A percentile compares a stretch with the other conserved stretches of the same genome.
Evolutionary conservation across 2,329 filamentous ascomycete species (phyloP).

Genomic region (Hymenoscyphus repandus): DNA sequence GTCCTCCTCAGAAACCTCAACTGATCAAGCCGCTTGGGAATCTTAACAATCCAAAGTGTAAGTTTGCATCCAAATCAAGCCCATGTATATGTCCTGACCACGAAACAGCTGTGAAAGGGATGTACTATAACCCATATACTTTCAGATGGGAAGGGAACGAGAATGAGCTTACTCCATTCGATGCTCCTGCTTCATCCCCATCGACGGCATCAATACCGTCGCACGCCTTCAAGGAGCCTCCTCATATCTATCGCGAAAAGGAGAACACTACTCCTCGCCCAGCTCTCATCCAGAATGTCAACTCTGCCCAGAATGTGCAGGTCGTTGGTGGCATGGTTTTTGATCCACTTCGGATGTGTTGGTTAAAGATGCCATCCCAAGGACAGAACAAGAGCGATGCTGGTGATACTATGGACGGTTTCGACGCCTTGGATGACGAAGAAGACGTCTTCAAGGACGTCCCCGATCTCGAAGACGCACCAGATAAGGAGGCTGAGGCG

Average conservation of each 20-base stretch:
- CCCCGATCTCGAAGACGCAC: slow-evolving; percentile 75
- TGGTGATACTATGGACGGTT: slow-evolving; percentile 55
- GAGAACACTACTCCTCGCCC: slow-evolving; percentile 58
- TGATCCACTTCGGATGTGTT: slow-evolving; percentile 94
- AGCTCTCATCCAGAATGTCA: slow-evolving; percentile 88
- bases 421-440: slow-evolving; percentile 73
- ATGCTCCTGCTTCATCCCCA: slow-evolving; percentile 53
- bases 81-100: slow-evolving; percentile 28
- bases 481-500: slow-evolving; percentile 34
- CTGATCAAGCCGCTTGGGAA: slow-evolving; percentile 80
- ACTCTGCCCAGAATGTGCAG: slow-evolving; percentile 77
- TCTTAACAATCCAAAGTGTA: slow-evolving; percentile 75
- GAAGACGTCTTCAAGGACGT: slow-evolving; percentile 93
- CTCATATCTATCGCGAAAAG: slow-evolving; percentile 45
- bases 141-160: slow-evolving; percentile 97
- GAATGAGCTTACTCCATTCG: slow-evolving; percentile 74
- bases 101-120: slow-evolving; percentile 74
- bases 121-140: slow-evolving; percentile 87
- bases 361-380: slow-evolving; percentile 70
- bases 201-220: slow-evolving; percentile 43
- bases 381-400: slow-evolving; percentile 40
- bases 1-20: slow-evolving; percentile 68
- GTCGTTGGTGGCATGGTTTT: slow-evolving; percentile 98
- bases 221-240: slow-evolving; percentile 42
- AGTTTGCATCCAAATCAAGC: slow-evolving; percentile 32